Conservation (phyloP, 805 yeast species). For the Nakazawaea anatomiae region DNA sequence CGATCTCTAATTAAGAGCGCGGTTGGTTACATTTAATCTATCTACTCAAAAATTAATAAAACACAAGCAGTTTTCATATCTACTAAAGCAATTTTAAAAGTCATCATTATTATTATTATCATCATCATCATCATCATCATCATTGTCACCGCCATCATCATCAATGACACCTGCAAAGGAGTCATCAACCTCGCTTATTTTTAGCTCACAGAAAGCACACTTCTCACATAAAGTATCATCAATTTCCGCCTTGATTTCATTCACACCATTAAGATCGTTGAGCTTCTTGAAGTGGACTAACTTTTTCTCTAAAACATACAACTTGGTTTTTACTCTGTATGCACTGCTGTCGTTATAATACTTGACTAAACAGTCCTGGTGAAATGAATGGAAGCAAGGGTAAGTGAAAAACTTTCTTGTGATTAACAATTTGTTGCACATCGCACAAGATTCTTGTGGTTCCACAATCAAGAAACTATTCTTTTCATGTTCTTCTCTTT, state of each 20-base stretch:
- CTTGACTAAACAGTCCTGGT: slow-evolving; percentile 78
- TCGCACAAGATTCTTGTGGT: slow-evolving; percentile 77
- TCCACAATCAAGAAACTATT: slow-evolving; percentile 61
- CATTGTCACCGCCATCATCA: not conserved
- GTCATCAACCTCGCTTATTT: slow-evolving; percentile 63
- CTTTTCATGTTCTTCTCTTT: slow-evolving; percentile 44
- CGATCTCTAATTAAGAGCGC: too few species aligned
- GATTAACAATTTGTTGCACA: slow-evolving; percentile 66
- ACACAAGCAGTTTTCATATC: too few species aligned
- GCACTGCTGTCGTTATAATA: slow-evolving; percentile 57
- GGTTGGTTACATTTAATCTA: too few species aligned
- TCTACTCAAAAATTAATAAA: too few species aligned
- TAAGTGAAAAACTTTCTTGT: slow-evolving; percentile 71
- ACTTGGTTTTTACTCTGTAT: slow-evolving; percentile 56
- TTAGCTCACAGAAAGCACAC: slow-evolving; percentile 73
- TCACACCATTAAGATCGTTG: slow-evolving; percentile 12
- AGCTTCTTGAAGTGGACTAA: slow-evolving; percentile 22
- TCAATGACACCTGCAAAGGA: slow-evolving; percentile 1
- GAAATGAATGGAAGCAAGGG: slow-evolving; percentile 89
- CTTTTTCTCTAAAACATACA: slow-evolving; percentile 46
- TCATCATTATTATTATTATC: not conserved
- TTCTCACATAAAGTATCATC: slow-evolving; percentile 55
- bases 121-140: not conserved
- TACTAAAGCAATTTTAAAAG: too few species aligned
- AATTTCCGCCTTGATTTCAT: slow-evolving; percentile 37